These are phyloP conservation scores for Podospora pseudopauciseta DNA, from an alignment of 495 filamentous ascomycete species.

Conservation along the genomic window DNA sequence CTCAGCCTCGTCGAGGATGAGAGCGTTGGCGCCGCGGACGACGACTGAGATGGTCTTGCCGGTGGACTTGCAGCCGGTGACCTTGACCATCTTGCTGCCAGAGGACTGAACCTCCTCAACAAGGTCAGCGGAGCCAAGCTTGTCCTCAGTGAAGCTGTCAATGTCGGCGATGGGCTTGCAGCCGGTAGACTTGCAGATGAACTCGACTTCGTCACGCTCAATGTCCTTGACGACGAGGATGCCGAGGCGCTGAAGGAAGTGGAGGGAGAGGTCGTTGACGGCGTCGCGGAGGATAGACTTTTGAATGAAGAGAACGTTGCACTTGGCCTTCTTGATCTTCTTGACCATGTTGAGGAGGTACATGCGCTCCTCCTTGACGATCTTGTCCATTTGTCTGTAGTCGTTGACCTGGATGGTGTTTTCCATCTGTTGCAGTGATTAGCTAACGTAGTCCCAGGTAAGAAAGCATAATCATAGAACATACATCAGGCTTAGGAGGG, in stretches of 20 bases:
- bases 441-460: background rate
- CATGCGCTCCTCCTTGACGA: constrained; percentile 96
- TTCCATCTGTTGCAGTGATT: constrained; percentile 70
- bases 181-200: constrained; percentile 95
- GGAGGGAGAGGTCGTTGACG: constrained; percentile 92
- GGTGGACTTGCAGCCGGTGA: constrained; percentile 78
- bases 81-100: constrained; percentile 87
- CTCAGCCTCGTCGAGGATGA: constrained; percentile 96
- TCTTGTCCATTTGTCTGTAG: constrained; percentile 99
- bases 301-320: constrained; percentile 96
- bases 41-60: constrained; percentile 92
- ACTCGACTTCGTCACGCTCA: constrained; percentile 97
- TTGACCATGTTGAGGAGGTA: constrained; percentile 98
- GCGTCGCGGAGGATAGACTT: constrained; percentile 97
- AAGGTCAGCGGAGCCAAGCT: constrained; percentile 92
- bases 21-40: constrained; percentile 84
- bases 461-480: constrained; percentile 26
- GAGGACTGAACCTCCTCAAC: constrained; percentile 86
- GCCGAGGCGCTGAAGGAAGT: constrained; percentile 96
- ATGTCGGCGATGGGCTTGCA: constrained; percentile 99
- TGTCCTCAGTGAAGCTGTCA: constrained; percentile 98
- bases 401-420: constrained; percentile 99
- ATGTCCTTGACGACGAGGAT: constrained; percentile 96
- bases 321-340: constrained; percentile 99
- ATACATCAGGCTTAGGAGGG: constrained; percentile 93